phyloP scores from a whole-genome alignment of 2,329 filamentous ascomycete species.

The Colletotrichum sp. region DNA sequence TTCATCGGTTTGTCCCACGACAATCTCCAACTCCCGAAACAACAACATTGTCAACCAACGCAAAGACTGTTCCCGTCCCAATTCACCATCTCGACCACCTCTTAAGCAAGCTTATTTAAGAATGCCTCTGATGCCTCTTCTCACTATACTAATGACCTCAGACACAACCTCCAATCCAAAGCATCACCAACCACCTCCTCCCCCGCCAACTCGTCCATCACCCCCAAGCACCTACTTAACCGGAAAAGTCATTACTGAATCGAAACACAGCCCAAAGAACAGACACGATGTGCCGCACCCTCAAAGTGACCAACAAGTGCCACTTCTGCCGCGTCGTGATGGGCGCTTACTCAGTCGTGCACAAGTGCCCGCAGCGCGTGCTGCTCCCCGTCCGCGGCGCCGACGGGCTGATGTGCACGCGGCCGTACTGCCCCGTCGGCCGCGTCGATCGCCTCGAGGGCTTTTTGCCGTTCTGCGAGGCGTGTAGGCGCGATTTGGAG shows the following conservation, averaged over 20 bases:
- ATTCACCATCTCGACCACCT: not conserved
- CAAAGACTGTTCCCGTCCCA: not conserved
- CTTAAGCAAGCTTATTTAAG: not conserved
- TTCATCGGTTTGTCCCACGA: not conserved
- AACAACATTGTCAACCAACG: rapidly evolving
- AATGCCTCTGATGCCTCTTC: not conserved
- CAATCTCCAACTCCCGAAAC: not conserved
- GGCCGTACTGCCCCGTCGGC: not conserved
- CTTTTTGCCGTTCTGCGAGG: not conserved
- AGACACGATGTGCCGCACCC: not conserved
- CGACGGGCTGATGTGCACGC: not conserved
- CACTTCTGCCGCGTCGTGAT: not conserved
- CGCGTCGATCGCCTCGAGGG: not conserved
- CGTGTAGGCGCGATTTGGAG: not conserved
- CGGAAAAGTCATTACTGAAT: too few relatives aligned
- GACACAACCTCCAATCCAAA: not conserved
- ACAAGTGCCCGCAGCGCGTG: not conserved
- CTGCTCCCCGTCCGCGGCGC: not conserved
- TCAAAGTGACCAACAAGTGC: not conserved
- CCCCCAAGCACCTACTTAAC: not conserved
- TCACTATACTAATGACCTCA: not conserved
- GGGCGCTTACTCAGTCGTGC: not conserved
- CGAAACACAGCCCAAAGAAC: too few relatives aligned
- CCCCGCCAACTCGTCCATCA: not conserved
- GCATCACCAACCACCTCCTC: not conserved